A percentile compares a stretch with the other conserved stretches of the same genome.
phyloP scores from a whole-genome alignment of 148 eudicot species.

The Amaranthus cruentus region DNA sequence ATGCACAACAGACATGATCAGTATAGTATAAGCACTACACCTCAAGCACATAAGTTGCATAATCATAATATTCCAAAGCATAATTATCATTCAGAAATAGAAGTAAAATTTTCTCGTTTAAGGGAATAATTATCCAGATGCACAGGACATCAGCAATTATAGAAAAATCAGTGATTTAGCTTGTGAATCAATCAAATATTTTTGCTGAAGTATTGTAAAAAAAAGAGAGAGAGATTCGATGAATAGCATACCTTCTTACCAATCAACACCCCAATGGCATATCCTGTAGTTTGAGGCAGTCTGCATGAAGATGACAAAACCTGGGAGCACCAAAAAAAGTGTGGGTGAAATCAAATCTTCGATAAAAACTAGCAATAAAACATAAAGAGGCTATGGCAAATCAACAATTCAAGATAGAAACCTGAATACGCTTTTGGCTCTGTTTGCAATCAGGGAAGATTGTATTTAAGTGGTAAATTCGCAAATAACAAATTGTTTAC shows the following conservation, averaged over 20 bases:
- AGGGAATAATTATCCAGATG: not conserved
- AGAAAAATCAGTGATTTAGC: not conserved
- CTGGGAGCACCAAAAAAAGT: constrained; percentile 23
- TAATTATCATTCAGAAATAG: not conserved
- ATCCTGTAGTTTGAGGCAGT: constrained; percentile 38
- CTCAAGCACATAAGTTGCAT: not conserved
- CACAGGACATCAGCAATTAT: not conserved
- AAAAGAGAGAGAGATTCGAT: not conserved
- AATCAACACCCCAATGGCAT: constrained; percentile 64
- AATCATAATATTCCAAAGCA: not conserved
- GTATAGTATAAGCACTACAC: not conserved
- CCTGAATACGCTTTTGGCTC: not conserved
- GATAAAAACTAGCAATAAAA: not conserved
- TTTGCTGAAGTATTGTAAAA: not conserved
- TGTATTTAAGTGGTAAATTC: no score
- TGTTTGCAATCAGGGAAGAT: no score
- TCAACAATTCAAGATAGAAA: not conserved
- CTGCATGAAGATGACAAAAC: constrained; percentile 52
- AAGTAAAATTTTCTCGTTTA: not conserved
- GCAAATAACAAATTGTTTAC: no score
- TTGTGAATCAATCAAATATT: not conserved
- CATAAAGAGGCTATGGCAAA: not conserved
- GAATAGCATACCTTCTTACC: constrained; percentile 59
- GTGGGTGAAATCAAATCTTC: not conserved
- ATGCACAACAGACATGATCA: not conserved